Percentiles rank a stretch among this genome's conserved stretches.
Evolutionary conservation across 441 rosid genomes (phyloP).

Genomic region (Pelargonium myrrhifolium): DNA sequence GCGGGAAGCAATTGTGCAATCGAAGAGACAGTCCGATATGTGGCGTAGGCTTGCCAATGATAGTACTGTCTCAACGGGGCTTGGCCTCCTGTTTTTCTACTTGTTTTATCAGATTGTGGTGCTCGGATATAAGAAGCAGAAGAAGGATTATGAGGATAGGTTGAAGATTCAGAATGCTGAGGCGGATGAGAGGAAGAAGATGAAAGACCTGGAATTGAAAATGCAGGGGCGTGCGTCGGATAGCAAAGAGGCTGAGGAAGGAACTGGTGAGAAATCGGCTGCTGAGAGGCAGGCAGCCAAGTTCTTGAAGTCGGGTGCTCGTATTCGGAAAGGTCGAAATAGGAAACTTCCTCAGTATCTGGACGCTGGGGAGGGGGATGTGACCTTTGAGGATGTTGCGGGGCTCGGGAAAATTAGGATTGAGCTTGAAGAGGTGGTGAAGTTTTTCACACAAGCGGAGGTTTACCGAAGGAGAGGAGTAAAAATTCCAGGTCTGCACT

Average conservation of each 20-base stretch:
- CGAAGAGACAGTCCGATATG: conserved; percentile 6
- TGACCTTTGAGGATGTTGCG: conserved; percentile 84
- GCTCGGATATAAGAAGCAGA: conserved; percentile 67
- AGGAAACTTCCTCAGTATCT: conserved; percentile 75
- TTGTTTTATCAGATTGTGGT: conserved; percentile 78
- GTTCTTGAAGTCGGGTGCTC: conserved; percentile 94
- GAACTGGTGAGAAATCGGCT: conserved; percentile 57
- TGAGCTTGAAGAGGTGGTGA: conserved; percentile 91
- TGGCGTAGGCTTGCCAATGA: conserved; percentile 69
- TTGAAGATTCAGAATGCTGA: conserved; percentile 90
- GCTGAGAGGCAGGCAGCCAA: conserved; percentile 75
- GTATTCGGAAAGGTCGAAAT: conserved; percentile 59
- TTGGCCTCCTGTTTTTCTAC: conserved; percentile 69
- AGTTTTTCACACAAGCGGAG: conserved; percentile 94
- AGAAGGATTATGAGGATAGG: conserved; percentile 89
- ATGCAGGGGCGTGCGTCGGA: conserved; percentile 36
- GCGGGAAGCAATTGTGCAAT: conserved; percentile 33
- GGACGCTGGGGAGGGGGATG: conserved; percentile 69
- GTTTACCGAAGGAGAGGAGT: conserved; percentile 91
- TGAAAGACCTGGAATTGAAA: conserved; percentile 75
- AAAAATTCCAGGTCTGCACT: conserved; percentile 68
- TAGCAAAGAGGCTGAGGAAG: conserved; percentile 41
- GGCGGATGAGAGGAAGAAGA: conserved; percentile 81
- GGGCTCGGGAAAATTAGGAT: conserved; percentile 97
- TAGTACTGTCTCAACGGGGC: conserved; percentile 50